Evolutionary conservation across 768 basidiomycete species (phyloP).

Genomic region (Agaricus sinodeliciosus): DNA sequence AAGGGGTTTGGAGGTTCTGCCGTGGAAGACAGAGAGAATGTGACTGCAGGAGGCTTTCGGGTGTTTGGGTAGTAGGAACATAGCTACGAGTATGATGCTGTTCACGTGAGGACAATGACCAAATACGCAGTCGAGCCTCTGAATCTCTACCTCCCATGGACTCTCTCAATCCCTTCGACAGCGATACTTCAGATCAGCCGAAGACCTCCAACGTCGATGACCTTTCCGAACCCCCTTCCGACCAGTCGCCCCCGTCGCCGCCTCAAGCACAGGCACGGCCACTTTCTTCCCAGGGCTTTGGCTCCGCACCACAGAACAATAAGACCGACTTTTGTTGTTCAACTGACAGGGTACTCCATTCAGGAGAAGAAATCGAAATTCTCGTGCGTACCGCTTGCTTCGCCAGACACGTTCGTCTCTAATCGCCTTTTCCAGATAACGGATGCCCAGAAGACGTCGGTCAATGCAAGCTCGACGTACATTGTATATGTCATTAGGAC

Average conservation of each 20-base stretch:
- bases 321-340: constrained; percentile 78
- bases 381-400: constrained; percentile 38
- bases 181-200: constrained; percentile 45
- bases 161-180: constrained; percentile 57
- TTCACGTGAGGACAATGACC: constrained; percentile 3
- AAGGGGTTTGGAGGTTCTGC: constrained; percentile 48
- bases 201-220: constrained; percentile 43
- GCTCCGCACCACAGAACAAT: constrained; percentile 42
- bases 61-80: constrained; percentile 45
- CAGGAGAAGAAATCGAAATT: constrained; percentile 78
- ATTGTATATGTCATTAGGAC: constrained; percentile 91
- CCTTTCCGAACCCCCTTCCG: constrained; percentile 57
- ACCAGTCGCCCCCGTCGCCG: constrained; percentile 43
- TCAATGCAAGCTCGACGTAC: constrained; percentile 84
- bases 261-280: constrained; percentile 31
- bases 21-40: constrained; percentile 25
- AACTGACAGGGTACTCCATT: constrained; percentile 72
- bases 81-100: background rate
- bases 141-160: constrained; percentile 27
- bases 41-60: constrained; percentile 39
- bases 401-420: constrained; percentile 7
- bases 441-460: constrained; percentile 92
- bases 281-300: constrained; percentile 53
- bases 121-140: background rate
- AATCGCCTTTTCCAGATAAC: constrained; percentile 53